These are phyloP conservation scores for Candida ascalaphidarum DNA, from an alignment of 805 yeast genomes.

Conservation along the genomic window DNA sequence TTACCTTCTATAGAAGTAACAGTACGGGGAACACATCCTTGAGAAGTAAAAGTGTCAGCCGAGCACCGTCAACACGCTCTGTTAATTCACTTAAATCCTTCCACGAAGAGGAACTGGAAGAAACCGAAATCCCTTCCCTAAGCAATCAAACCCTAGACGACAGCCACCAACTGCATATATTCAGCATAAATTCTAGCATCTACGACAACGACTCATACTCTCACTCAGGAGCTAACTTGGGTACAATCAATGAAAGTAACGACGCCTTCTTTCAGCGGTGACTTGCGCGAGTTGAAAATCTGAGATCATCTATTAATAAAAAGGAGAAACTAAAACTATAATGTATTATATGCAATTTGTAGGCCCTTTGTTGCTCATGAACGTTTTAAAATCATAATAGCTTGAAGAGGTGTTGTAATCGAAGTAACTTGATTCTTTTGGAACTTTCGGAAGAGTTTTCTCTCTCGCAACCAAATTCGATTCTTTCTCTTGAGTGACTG, in stretches of 20 bases:
- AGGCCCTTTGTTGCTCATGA: too few species aligned
- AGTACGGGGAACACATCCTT: constrained; percentile 10
- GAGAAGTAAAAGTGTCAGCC: constrained; percentile 10
- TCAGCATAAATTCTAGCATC: background rate
- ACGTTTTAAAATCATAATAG: too few species aligned
- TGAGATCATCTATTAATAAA: too few species aligned
- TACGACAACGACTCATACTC: constrained; percentile 7
- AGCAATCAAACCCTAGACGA: background rate
- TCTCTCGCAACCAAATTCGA: too few species aligned
- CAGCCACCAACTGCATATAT: background rate
- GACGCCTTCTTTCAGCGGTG: constrained; percentile 5
- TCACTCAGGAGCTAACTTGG: constrained; percentile 5
- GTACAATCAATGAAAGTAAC: constrained; percentile 14
- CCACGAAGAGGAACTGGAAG: constrained; percentile 15
- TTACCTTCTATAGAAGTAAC: constrained; percentile 29
- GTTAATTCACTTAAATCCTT: constrained; percentile 17
- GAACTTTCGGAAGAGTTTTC: too few species aligned
- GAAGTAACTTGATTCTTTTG: too few species aligned
- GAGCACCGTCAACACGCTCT: constrained; percentile 23
- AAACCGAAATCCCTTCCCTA: constrained; percentile 6
- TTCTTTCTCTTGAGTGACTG: too few species aligned
- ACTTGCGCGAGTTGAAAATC: too few species aligned
- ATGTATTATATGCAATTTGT: too few species aligned
- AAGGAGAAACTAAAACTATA: too few species aligned
- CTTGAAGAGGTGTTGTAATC: too few species aligned